Conservation (phyloP, 164 flowering plant genomes). For the Brasenia schreberi region DNA sequence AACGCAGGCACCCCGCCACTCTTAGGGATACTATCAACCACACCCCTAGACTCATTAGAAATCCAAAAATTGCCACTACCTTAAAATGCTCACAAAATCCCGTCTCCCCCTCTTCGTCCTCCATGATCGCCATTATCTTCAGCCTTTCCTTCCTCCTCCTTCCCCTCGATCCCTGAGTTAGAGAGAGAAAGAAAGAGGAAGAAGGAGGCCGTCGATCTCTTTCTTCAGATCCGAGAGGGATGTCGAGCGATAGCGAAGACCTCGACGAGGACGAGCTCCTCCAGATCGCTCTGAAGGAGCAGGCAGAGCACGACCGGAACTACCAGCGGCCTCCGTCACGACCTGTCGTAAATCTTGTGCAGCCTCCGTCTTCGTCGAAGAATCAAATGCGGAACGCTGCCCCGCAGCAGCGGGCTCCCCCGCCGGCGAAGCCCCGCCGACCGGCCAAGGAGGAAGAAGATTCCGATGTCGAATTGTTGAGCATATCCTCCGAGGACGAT, state of each 20-base stretch:
- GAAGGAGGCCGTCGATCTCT: neutral
- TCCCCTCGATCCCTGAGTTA: neutral
- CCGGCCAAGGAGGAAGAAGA: slow-evolving; percentile 68
- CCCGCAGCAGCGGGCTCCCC: neutral
- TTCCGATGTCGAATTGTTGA: slow-evolving; percentile 94
- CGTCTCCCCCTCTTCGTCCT: too few relatives aligned
- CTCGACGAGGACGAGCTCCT: slow-evolving; percentile 95
- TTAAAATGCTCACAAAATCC: too few relatives aligned
- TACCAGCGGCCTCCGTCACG: slow-evolving; percentile 39
- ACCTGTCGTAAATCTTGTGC: slow-evolving; percentile 67
- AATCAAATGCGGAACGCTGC: slow-evolving; percentile 7
- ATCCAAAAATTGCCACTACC: too few relatives aligned
- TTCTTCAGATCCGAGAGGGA: slow-evolving; percentile 3
- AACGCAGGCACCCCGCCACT: too few relatives aligned
- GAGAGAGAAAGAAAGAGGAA: neutral
- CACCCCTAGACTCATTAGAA: too few relatives aligned
- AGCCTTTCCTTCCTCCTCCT: neutral
- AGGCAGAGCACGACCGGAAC: slow-evolving; percentile 52
- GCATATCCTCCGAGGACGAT: slow-evolving; percentile 96
- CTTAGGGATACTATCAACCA: too few relatives aligned
- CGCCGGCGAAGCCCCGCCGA: slow-evolving; percentile 3
- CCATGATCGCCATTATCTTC: too few relatives aligned
- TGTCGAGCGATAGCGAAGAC: slow-evolving; percentile 67
- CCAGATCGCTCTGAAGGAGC: slow-evolving; percentile 86
- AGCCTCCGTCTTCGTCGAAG: slow-evolving; percentile 34